Percentiles rank a stretch among this genome's conserved stretches.
Conservation (phyloP, 768 basidiomycete genomes). For the Naganishia onofrii region DNA sequence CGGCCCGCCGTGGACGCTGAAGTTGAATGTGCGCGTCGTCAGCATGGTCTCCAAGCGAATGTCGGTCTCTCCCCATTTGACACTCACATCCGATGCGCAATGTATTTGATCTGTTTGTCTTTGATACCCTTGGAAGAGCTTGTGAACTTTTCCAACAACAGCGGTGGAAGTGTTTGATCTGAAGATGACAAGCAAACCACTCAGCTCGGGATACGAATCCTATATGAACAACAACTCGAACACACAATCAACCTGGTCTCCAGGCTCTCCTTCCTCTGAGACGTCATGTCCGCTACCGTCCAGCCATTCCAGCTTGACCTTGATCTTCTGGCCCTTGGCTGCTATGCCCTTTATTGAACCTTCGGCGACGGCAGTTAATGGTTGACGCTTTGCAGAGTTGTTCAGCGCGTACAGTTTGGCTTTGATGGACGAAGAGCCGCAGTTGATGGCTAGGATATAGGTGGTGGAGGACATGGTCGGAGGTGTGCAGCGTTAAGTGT, state of each 20-base stretch:
- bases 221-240: neutral
- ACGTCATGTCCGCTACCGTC: slow-evolving; percentile 34
- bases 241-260: slow-evolving; percentile 47
- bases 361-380: slow-evolving; percentile 37
- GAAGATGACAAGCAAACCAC: neutral
- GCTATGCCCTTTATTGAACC: slow-evolving; percentile 43
- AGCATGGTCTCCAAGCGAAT: slow-evolving; percentile 45
- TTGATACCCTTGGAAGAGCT: slow-evolving; percentile 35
- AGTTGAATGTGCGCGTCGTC: slow-evolving; percentile 63
- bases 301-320: slow-evolving; percentile 51
- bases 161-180: slow-evolving; percentile 46
- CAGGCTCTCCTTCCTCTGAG: slow-evolving; percentile 44
- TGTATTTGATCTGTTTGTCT: slow-evolving; percentile 51
- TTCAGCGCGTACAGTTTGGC: slow-evolving; percentile 63
- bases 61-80: neutral
- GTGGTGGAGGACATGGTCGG: neutral
- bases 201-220: neutral
- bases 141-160: slow-evolving; percentile 41
- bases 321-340: slow-evolving; percentile 52
- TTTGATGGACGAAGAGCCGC: slow-evolving; percentile 84
- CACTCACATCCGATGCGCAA: slow-evolving; percentile 51
- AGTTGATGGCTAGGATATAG: slow-evolving; percentile 67
- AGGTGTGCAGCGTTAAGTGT: neutral
- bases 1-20: slow-evolving; percentile 83
- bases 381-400: slow-evolving; percentile 32